Evolutionary conservation across 805 yeast genomes (phyloP).

Genomic region (Alloascoidea hylecoeti): DNA sequence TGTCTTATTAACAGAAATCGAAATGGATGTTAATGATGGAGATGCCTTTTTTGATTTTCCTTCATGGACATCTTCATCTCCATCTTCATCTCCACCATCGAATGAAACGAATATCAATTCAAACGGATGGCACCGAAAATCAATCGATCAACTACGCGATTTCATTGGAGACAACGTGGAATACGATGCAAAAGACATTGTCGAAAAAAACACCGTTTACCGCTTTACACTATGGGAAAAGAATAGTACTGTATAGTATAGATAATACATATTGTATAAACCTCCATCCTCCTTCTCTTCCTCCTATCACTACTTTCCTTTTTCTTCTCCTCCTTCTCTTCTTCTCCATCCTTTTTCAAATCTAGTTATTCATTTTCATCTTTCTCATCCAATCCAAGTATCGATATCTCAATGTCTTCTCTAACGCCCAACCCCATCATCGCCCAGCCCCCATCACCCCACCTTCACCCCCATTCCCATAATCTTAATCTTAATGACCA

Average conservation of each 20-base stretch:
- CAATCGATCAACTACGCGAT: slow-evolving; percentile 20
- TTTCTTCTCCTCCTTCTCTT: neutral
- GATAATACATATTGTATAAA: no score
- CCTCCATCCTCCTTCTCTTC: no score
- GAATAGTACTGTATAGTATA: no score
- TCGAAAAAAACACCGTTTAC: slow-evolving; percentile 39
- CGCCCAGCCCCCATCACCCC: neutral
- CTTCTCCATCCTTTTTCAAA: neutral
- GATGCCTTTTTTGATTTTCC: slow-evolving; percentile 50
- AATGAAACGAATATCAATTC: slow-evolving; percentile 2
- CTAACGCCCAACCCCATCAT: neutral
- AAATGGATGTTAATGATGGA: slow-evolving; percentile 22
- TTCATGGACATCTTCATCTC: slow-evolving; percentile 6
- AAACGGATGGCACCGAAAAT: slow-evolving; percentile 16
- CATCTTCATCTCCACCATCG: slow-evolving; percentile 1
- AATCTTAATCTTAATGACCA: neutral
- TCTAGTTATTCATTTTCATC: neutral
- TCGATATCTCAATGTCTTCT: neutral
- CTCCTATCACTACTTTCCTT: neutral
- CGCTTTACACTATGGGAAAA: slow-evolving; percentile 46
- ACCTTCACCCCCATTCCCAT: neutral
- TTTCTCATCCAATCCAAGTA: neutral
- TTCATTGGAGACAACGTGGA: slow-evolving; percentile 21
- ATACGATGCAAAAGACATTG: slow-evolving; percentile 5
- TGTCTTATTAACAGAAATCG: slow-evolving; percentile 59